Evolutionary conservation across 305 asterid genomes (phyloP), one percentile per base, ranked within the genome.

Genomic region (Fraxinus baroniana): DNA sequence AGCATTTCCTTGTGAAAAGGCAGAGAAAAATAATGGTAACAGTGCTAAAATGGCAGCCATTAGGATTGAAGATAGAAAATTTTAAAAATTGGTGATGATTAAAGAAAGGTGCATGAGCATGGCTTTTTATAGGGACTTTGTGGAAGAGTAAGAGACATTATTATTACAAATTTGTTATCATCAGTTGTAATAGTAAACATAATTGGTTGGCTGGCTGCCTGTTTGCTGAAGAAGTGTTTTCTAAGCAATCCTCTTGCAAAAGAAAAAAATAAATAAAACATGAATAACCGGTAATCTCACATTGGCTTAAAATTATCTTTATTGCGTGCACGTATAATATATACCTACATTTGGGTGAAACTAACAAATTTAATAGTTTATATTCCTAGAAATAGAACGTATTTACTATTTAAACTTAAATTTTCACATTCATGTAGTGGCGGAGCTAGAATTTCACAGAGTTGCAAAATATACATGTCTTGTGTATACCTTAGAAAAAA

Each of bases 201-300:
- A 83, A 72, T 81, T 78, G 74, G 79, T 66, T 68, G 75, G 74
- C 33, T 73, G 78, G 78, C 35, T 75, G 81, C 60, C 41, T 44
- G 71, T 64, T 79, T 88, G 81, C 78, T 84, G 79, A 79, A 79
- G 88, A 83, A 84, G 90, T 91, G 87, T 80, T 76, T 83, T 79
- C 24, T 74, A 90, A 91, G 93, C 91, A 86, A 81, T 55, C 79
- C 70, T 46, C 26, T 24, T 60, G 12, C 70, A 60, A 60, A 60
- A 60, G 30, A 13, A 57, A 15, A 20, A 7, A 17, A 57, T 0
- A 22, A 60, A 57, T 18, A 18, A 57, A 57, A 57, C 68, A 57
- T 20, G 8, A 6, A 18, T 57, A n/a, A 7, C 1, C 26, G 1
- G 28, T 18, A 1, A 8, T 6, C 12, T 18, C 4, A 18, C 13